These are phyloP conservation scores for Emericellopsis cladophorae DNA, from an alignment of 2,329 filamentous ascomycete species.

Conservation along the genomic window DNA sequence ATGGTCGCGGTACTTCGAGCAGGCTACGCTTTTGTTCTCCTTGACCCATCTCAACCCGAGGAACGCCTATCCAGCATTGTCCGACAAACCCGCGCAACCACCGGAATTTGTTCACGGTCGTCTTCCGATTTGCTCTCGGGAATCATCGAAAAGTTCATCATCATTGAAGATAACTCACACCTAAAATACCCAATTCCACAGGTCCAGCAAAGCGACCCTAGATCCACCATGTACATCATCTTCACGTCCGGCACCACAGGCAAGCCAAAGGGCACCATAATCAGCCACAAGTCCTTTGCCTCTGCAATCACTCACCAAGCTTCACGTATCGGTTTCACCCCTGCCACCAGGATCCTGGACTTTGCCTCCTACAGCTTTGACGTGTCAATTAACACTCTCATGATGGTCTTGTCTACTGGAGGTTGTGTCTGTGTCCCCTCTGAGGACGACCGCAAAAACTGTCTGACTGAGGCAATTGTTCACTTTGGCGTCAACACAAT, in stretches of 20 bases:
- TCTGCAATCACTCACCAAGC: not conserved
- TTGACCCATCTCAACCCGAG: constrained; percentile 28
- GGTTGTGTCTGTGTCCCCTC: constrained; percentile 5
- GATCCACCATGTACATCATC: not conserved
- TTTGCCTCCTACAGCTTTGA: constrained; percentile 13
- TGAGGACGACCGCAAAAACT: constrained; percentile 2
- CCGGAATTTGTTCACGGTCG: too few relatives aligned
- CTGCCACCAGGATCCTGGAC: constrained; percentile 17
- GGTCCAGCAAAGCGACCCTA: not conserved
- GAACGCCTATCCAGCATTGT: too few relatives aligned
- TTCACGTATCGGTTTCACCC: not conserved
- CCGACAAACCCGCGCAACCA: too few relatives aligned
- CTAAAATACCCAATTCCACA: too few relatives aligned
- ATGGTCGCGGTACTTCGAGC: constrained; percentile 3
- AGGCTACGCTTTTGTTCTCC: constrained; percentile 6
- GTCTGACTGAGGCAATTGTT: not conserved
- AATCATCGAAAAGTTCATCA: too few relatives aligned
- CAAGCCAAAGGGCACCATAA: not conserved
- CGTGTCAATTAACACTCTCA: constrained; percentile 2
- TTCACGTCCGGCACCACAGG: constrained; percentile 1
- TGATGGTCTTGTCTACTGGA: constrained; percentile 2
- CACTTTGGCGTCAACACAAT: not conserved
- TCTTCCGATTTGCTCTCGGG: too few relatives aligned
- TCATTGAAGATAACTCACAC: too few relatives aligned
- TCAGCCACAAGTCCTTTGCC: not conserved